phyloP scores from a whole-genome alignment of 805 yeast genomes.

The Barnettozyma wickerhamii region DNA sequence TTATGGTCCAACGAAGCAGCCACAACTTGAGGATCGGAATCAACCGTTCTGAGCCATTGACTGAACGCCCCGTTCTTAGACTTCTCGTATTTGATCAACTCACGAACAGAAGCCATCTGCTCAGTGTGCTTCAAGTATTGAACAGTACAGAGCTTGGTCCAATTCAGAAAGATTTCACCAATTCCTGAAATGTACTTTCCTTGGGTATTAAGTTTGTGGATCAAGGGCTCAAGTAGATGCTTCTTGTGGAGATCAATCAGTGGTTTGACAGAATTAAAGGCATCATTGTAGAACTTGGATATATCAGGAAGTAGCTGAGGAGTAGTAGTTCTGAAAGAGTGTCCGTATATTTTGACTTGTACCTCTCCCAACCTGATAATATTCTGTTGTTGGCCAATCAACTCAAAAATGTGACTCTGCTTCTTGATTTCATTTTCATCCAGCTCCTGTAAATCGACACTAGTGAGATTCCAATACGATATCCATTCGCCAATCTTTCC shows the following conservation, averaged over 20 bases:
- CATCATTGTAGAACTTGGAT: constrained; percentile 53
- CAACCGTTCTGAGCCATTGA: constrained; percentile 51
- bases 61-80: constrained; percentile 41
- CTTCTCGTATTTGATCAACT: constrained; percentile 45
- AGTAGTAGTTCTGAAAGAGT: constrained; percentile 32
- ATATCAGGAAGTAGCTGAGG: constrained; percentile 45
- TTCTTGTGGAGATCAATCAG: constrained; percentile 52
- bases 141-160: constrained; percentile 56
- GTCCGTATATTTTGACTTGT: constrained; percentile 56
- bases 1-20: constrained; percentile 44
- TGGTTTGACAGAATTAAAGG: constrained; percentile 53
- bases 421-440: constrained; percentile 51
- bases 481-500: constrained; percentile 52
- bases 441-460: constrained; percentile 47
- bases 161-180: constrained; percentile 56
- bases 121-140: constrained; percentile 58
- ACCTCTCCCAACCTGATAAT: constrained; percentile 64
- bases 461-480: constrained; percentile 57
- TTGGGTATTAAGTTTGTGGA: constrained; percentile 50
- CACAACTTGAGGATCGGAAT: constrained; percentile 42
- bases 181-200: constrained; percentile 65
- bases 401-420: constrained; percentile 74
- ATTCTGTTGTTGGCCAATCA: constrained; percentile 65
- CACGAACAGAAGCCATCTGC: constrained; percentile 55
- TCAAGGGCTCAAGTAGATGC: constrained; percentile 52